Conservation (phyloP, 129 eudicot species). For the Mikania micrantha region DNA sequence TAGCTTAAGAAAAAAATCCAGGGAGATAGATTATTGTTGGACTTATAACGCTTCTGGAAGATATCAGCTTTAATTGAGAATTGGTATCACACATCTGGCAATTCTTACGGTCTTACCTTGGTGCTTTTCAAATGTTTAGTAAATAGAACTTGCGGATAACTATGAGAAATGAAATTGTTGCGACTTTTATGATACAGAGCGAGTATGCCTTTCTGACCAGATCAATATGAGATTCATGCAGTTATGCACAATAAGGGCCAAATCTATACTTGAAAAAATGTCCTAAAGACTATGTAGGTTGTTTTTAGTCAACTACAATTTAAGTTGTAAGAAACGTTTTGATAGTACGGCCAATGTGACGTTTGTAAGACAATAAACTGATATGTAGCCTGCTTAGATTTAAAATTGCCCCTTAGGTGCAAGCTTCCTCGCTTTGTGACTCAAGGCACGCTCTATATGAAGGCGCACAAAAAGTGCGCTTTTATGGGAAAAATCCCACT, state of each 20-base stretch:
- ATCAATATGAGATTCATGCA: not conserved
- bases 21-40: not conserved
- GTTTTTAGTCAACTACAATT: not conserved
- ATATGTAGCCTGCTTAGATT: too few relatives aligned
- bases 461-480: too few relatives aligned
- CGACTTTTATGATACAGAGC: not conserved
- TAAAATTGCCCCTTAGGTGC: too few relatives aligned
- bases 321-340: not conserved
- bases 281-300: not conserved
- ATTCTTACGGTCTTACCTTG: not conserved
- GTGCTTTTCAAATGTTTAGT: not conserved
- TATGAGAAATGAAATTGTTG: not conserved
- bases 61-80: not conserved
- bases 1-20: not conserved
- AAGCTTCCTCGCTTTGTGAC: too few relatives aligned
- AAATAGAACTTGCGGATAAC: not conserved
- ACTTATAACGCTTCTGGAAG: not conserved
- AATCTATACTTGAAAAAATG: not conserved
- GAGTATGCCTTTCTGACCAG: not conserved
- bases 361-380: constrained; percentile 9
- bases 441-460: too few relatives aligned
- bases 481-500: too few relatives aligned
- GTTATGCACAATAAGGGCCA: not conserved
- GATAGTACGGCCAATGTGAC: constrained; percentile 5
- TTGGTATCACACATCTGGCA: not conserved